These are phyloP conservation scores for Neolentinus lepideus DNA, from an alignment of 1,284 basidiomycete species.

Conservation along the genomic window DNA sequence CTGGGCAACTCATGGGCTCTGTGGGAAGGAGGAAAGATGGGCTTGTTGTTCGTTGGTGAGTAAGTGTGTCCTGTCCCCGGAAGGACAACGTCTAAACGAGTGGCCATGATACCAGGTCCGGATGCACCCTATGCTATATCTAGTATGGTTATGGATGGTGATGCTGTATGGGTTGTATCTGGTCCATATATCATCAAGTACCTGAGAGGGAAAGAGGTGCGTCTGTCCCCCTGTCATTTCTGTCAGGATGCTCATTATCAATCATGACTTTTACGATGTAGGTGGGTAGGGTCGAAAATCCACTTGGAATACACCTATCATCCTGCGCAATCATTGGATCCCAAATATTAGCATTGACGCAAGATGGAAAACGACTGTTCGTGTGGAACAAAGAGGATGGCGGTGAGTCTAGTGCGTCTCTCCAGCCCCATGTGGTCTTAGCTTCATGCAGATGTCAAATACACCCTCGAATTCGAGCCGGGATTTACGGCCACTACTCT, in stretches of 20 bases:
- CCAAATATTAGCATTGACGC: conserved; percentile 72
- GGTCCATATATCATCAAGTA: conserved; percentile 75
- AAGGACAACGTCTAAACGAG: background rate
- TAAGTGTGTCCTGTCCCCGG: conserved; percentile 9
- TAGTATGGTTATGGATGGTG: conserved; percentile 77
- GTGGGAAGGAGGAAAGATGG: conserved; percentile 95
- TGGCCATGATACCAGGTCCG: conserved; percentile 47
- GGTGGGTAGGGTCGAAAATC: conserved; percentile 53
- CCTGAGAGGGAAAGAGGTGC: conserved; percentile 80
- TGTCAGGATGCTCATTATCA: conserved; percentile 5
- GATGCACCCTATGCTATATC: conserved; percentile 71
- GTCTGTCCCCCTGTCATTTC: conserved; percentile 12
- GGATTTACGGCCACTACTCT: conserved; percentile 81
- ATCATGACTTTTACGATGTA: conserved; percentile 17
- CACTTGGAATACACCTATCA: conserved; percentile 50
- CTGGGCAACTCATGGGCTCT: conserved; percentile 90
- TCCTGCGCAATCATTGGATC: conserved; percentile 75
- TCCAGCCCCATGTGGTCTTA: conserved; percentile 2
- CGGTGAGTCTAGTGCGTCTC: conserved; percentile 32
- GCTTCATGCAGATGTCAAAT: conserved; percentile 40
- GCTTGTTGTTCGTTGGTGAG: conserved; percentile 88
- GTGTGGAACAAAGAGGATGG: conserved; percentile 69
- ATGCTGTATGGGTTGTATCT: conserved; percentile 79
- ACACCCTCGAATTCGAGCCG: conserved; percentile 65
- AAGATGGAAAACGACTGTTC: conserved; percentile 76